Conservation (phyloP, 2,329 filamentous ascomycete species). For the Canariomyces notabilis region DNA sequence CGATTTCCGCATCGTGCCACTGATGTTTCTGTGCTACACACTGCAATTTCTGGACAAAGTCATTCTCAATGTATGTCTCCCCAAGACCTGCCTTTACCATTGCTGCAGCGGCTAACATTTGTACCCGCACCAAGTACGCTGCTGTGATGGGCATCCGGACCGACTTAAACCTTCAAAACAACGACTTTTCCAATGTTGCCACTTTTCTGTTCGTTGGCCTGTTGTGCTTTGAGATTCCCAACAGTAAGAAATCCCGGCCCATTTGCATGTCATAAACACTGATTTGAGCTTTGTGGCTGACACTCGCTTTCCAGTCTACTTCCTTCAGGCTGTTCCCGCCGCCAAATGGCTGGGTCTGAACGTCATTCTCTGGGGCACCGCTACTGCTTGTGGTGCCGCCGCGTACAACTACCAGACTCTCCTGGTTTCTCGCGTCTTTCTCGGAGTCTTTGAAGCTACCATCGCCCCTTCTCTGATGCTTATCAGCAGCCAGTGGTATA, state of each 20-base stretch:
- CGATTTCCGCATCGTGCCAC: slow-evolving; percentile 54
- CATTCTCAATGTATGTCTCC: slow-evolving; percentile 55
- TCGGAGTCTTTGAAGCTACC: slow-evolving; percentile 57
- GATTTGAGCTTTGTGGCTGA: slow-evolving; percentile 16
- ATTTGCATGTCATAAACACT: background rate
- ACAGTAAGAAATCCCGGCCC: slow-evolving; percentile 37
- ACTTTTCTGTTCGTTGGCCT: slow-evolving; percentile 60
- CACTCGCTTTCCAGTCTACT: slow-evolving; percentile 37
- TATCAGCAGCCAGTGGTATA: slow-evolving; percentile 57
- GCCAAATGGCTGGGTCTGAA: slow-evolving; percentile 58
- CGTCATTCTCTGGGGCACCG: slow-evolving; percentile 54
- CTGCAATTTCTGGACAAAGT: slow-evolving; percentile 62
- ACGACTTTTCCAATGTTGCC: slow-evolving; percentile 58
- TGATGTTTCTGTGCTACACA: slow-evolving; percentile 59
- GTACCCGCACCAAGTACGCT: slow-evolving; percentile 45
- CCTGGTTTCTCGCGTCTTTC: slow-evolving; percentile 51
- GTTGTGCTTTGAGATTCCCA: slow-evolving; percentile 54
- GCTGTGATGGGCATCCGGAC: slow-evolving; percentile 58
- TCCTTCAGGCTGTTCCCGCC: slow-evolving; percentile 56
- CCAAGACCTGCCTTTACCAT: too few species aligned
- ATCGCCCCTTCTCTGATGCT: slow-evolving; percentile 57
- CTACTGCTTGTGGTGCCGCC: slow-evolving; percentile 49
- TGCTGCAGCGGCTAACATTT: slow-evolving; percentile 10
- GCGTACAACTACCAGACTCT: slow-evolving; percentile 49
- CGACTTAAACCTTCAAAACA: slow-evolving; percentile 51